Conservation (phyloP, 2,329 filamentous ascomycete genomes). For the Diplodia scrobiculata region DNA sequence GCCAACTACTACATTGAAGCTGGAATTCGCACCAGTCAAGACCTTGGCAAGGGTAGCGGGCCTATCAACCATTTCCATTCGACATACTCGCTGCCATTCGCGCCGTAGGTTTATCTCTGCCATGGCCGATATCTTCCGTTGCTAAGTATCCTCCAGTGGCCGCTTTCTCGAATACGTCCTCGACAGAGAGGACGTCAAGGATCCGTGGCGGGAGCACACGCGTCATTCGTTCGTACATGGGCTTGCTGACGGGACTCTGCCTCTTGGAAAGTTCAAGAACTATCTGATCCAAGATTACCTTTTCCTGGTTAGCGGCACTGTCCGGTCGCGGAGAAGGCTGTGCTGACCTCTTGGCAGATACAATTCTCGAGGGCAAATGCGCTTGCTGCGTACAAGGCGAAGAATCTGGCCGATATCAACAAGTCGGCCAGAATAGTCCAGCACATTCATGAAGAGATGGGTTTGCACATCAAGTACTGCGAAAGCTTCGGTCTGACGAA, state of each 20-base stretch:
- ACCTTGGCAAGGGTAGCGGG: conserved; percentile 67
- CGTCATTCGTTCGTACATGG: conserved; percentile 80
- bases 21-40: conserved; percentile 66
- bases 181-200: conserved; percentile 70
- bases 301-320: conserved; percentile 67
- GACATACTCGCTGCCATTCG: conserved; percentile 66
- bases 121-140: conserved; percentile 39
- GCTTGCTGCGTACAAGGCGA: conserved; percentile 81
- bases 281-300: conserved; percentile 93
- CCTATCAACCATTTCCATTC: conserved; percentile 81
- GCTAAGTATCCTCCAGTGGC: conserved; percentile 46
- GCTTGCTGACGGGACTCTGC: conserved; percentile 74
- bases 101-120: conserved; percentile 47
- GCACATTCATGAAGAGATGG: conserved; percentile 77
- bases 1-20: conserved; percentile 72
- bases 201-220: conserved; percentile 73
- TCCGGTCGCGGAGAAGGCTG: neutral
- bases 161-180: conserved; percentile 83
- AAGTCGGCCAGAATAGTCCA: conserved; percentile 70
- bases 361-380: conserved; percentile 88
- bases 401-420: conserved; percentile 56
- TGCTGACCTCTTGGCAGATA: conserved; percentile 52
- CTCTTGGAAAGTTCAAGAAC: conserved; percentile 75
- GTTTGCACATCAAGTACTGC: conserved; percentile 81
- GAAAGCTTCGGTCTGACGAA: conserved; percentile 74